A percentile compares a stretch with the other conserved stretches of the same genome.
Conservation (phyloP, 257 asterid genomes). For the Capsicum pubescens region DNA sequence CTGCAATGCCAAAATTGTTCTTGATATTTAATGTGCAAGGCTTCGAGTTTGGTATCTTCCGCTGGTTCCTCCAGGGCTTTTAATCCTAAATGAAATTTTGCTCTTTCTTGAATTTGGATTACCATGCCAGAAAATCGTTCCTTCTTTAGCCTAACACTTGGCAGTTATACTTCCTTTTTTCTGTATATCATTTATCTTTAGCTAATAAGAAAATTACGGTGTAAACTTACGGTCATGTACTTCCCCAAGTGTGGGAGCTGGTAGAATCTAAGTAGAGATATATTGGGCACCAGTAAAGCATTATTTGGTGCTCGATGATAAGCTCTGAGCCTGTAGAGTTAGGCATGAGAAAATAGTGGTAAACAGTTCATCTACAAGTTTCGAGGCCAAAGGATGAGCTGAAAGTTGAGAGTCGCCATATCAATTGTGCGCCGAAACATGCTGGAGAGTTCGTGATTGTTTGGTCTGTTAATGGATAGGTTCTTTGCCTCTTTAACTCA, state of each 20-base stretch:
- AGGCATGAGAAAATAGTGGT: conserved; percentile 7
- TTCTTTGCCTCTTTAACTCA: not conserved
- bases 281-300: not conserved
- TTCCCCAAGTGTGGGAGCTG: not conserved
- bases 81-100: conserved; percentile 9
- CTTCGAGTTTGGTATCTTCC: not conserved
- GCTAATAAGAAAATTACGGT: not conserved
- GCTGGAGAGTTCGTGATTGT: not conserved
- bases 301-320: conserved; percentile 9
- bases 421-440: not conserved
- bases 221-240: not conserved
- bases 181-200: conserved; percentile 4
- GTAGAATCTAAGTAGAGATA: not conserved
- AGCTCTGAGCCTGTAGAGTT: conserved; percentile 15
- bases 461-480: conserved; percentile 17
- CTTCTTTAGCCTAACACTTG: conserved; percentile 4
- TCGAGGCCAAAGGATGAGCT: not conserved
- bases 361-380: not conserved
- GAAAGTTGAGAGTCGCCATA: not conserved
- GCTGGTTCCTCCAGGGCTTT: not conserved
- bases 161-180: conserved; percentile 16
- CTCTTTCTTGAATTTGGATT: not conserved
- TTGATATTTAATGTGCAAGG: not conserved
- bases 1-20: not conserved
- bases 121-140: not conserved